Percentiles rank a stretch among this genome's conserved stretches.
phyloP scores from a whole-genome alignment of 1,284 basidiomycete species.

The Irpex sp. region DNA sequence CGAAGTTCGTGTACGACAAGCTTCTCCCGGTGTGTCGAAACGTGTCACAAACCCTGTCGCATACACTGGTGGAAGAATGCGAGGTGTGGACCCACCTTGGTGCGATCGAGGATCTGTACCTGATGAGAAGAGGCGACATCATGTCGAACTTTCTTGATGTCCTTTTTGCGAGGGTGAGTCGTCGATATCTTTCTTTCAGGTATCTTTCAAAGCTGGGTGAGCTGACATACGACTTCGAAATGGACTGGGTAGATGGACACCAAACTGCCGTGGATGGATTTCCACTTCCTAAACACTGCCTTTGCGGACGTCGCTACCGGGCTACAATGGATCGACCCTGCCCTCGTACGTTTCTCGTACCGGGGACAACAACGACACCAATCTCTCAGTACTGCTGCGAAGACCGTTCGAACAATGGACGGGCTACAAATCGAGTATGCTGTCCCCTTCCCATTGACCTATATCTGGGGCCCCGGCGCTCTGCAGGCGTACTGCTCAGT shows the following conservation, averaged over 20 bases:
- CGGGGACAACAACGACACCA: slow-evolving; percentile 36
- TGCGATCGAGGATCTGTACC: slow-evolving; percentile 68
- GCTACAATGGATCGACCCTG: slow-evolving; percentile 61
- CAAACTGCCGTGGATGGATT: slow-evolving; percentile 73
- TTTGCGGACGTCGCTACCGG: slow-evolving; percentile 62
- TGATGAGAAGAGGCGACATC: slow-evolving; percentile 71
- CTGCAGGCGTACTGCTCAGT: slow-evolving; percentile 65
- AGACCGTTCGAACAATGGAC: slow-evolving; percentile 61
- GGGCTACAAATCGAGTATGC: slow-evolving; percentile 72
- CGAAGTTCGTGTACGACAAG: slow-evolving; percentile 57
- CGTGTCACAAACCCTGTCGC: slow-evolving; percentile 53
- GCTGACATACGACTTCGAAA: not conserved
- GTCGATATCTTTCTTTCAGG: not conserved
- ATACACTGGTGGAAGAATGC: slow-evolving; percentile 67
- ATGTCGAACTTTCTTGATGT: slow-evolving; percentile 71
- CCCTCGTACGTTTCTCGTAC: slow-evolving; percentile 73
- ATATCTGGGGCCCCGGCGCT: slow-evolving; percentile 64
- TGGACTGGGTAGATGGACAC: slow-evolving; percentile 57
- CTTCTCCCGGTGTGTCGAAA: slow-evolving; percentile 57
- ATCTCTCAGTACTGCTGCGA: slow-evolving; percentile 31
- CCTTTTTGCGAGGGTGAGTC: slow-evolving; percentile 66
- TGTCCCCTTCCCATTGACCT: slow-evolving; percentile 78
- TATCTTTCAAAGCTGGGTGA: not conserved
- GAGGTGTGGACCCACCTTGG: slow-evolving; percentile 65
- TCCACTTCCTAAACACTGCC: slow-evolving; percentile 78